These are phyloP conservation scores for Jackrogersella minutella DNA, from an alignment of 495 filamentous ascomycete species.

Conservation along the genomic window DNA sequence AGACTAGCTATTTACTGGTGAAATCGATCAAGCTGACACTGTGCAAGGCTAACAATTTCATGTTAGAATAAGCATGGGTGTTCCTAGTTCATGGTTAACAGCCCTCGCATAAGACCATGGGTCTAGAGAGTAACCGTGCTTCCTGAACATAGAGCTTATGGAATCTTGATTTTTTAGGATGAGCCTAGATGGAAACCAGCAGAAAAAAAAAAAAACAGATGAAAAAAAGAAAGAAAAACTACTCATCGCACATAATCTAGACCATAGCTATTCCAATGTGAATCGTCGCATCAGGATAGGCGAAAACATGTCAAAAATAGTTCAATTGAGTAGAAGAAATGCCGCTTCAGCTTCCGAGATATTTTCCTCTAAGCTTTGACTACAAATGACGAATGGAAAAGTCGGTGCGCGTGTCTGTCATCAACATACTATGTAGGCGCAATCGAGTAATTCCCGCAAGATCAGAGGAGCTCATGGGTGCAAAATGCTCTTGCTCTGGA, in stretches of 20 bases:
- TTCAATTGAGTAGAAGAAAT: slow-evolving; percentile 35
- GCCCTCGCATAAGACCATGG: slow-evolving; percentile 38
- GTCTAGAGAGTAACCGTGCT: slow-evolving; percentile 32
- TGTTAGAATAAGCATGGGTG: slow-evolving; percentile 24
- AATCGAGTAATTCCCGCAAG: slow-evolving; percentile 43
- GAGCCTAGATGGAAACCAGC: slow-evolving; percentile 11
- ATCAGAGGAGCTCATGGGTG: slow-evolving; percentile 39
- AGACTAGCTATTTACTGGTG: slow-evolving; percentile 19
- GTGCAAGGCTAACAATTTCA: slow-evolving; percentile 30
- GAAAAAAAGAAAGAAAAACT: slow-evolving; percentile 23
- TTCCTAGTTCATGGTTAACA: slow-evolving; percentile 34
- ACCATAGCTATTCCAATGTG: slow-evolving; percentile 29
- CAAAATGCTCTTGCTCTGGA: slow-evolving; percentile 23
- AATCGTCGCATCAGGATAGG: slow-evolving; percentile 12
- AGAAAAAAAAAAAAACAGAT: neutral
- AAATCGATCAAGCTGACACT: slow-evolving; percentile 21
- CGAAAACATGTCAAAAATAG: slow-evolving; percentile 1
- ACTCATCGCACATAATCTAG: slow-evolving; percentile 27
- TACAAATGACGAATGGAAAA: slow-evolving; percentile 14
- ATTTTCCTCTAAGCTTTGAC: slow-evolving; percentile 29
- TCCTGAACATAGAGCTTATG: slow-evolving; percentile 39
- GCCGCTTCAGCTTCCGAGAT: slow-evolving; percentile 28
- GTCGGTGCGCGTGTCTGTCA: slow-evolving; percentile 34
- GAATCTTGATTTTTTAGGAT: slow-evolving; percentile 43
- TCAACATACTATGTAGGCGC: slow-evolving; percentile 32